phyloP scores from a whole-genome alignment of 2,329 filamentous ascomycete species.

The Cordyceps farinosa region DNA sequence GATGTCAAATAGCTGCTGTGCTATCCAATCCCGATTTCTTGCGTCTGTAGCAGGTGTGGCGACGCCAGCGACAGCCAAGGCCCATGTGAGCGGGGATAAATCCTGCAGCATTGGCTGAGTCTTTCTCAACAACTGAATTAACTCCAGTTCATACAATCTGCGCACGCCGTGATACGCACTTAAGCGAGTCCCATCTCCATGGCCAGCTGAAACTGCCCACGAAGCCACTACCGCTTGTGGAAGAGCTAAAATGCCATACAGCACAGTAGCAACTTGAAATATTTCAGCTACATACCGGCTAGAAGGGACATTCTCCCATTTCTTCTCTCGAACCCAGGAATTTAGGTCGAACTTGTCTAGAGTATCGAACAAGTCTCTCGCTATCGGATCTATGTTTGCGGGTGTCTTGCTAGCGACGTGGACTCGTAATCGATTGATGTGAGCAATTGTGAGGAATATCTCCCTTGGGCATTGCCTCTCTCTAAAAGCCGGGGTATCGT shows the following conservation, averaged over 20 bases:
- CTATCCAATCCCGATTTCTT: background rate
- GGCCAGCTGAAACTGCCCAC: background rate
- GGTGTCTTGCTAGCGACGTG: background rate
- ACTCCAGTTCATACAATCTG: background rate
- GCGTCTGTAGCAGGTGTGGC: background rate
- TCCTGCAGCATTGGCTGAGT: background rate
- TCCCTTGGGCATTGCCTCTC: background rate
- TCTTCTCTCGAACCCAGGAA: background rate
- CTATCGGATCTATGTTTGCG: background rate
- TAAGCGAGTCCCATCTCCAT: background rate
- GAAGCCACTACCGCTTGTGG: background rate
- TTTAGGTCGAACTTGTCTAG: background rate
- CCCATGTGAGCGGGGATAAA: background rate
- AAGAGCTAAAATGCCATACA: background rate
- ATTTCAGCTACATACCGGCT: background rate
- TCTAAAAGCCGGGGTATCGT: no score
- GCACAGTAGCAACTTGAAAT: background rate
- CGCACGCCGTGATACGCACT: background rate
- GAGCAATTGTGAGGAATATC: background rate
- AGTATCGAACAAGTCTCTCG: background rate
- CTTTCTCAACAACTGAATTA: background rate
- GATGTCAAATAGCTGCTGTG: background rate
- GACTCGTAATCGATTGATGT: background rate
- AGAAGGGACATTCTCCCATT: background rate
- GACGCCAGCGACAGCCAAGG: background rate